Percentiles rank a stretch among this genome's conserved stretches.
phyloP scores from a whole-genome alignment of 106 monocot species.

The Platanthera zijinensis region DNA sequence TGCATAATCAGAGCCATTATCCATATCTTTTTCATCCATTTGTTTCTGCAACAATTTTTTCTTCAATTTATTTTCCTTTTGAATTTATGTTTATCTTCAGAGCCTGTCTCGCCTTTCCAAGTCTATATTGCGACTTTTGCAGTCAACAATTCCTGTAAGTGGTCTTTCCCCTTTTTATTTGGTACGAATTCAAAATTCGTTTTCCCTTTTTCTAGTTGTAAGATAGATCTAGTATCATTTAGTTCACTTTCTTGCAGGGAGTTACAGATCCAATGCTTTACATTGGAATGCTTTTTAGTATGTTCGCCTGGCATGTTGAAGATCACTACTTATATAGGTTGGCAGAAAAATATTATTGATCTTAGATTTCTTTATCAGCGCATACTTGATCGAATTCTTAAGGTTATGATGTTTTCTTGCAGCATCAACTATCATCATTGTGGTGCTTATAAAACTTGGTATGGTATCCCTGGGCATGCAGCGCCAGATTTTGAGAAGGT shows the following conservation, averaged over 20 bases:
- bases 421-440: slow-evolving; percentile 99
- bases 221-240: background rate
- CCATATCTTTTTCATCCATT: background rate
- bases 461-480: slow-evolving; percentile 86
- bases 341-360: background rate
- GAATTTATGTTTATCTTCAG: slow-evolving; percentile 26
- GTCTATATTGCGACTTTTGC: slow-evolving; percentile 59
- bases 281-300: slow-evolving; percentile 98
- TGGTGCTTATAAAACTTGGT: slow-evolving; percentile 97
- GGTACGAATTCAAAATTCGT: background rate
- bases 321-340: slow-evolving; percentile 98
- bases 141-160: slow-evolving; percentile 67
- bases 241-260: slow-evolving; percentile 46
- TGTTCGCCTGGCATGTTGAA: slow-evolving; percentile 99
- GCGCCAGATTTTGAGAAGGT: slow-evolving; percentile 71
- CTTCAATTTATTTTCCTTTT: background rate
- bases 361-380: background rate
- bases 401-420: slow-evolving; percentile 8
- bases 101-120: slow-evolving; percentile 61
- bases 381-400: slow-evolving; percentile 3
- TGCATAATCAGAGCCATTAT: background rate
- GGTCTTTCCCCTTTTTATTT: background rate
- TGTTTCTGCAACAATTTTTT: background rate
- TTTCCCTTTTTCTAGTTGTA: slow-evolving; percentile 9
- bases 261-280: slow-evolving; percentile 98